Conservation (phyloP, 192 early-diverging fungal genomes). For the Chytriomyces hyalinus region DNA sequence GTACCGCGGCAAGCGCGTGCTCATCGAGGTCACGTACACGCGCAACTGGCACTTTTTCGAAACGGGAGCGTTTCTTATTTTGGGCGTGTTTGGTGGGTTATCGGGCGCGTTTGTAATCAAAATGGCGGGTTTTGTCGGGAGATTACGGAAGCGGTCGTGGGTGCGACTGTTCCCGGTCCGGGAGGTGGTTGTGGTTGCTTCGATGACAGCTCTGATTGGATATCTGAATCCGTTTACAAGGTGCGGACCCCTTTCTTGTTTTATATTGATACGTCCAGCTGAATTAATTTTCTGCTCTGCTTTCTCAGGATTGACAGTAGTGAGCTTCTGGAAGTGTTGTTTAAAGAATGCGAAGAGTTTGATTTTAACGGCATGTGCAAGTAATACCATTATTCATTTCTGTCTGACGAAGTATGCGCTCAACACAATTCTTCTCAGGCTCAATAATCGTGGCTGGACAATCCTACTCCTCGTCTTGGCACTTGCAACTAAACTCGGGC, state of each 20-base stretch:
- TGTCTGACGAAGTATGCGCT: neutral
- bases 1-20: constrained; percentile 59
- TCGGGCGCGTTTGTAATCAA: constrained; percentile 82
- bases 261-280: neutral
- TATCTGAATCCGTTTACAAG: constrained; percentile 83
- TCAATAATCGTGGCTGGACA: neutral
- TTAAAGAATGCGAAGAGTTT: constrained; percentile 80
- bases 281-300: neutral
- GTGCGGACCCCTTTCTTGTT: constrained; percentile 42
- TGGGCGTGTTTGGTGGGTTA: constrained; percentile 85
- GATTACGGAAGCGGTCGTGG: constrained; percentile 75
- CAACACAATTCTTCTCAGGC: constrained; percentile 23
- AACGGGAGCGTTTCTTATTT: constrained; percentile 79
- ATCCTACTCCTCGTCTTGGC: constrained; percentile 40
- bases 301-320: constrained; percentile 75
- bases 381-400: constrained; percentile 28
- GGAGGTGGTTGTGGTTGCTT: constrained; percentile 75
- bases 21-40: constrained; percentile 83
- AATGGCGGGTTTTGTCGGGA: constrained; percentile 70
- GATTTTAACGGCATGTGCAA: constrained; percentile 50
- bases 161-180: constrained; percentile 70
- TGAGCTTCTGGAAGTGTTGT: constrained; percentile 87
- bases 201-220: constrained; percentile 75
- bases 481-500: constrained; percentile 31
- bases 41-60: constrained; percentile 93